Evolutionary conservation across 257 asterid genomes (phyloP).

Genomic region (Plantago elongata): DNA sequence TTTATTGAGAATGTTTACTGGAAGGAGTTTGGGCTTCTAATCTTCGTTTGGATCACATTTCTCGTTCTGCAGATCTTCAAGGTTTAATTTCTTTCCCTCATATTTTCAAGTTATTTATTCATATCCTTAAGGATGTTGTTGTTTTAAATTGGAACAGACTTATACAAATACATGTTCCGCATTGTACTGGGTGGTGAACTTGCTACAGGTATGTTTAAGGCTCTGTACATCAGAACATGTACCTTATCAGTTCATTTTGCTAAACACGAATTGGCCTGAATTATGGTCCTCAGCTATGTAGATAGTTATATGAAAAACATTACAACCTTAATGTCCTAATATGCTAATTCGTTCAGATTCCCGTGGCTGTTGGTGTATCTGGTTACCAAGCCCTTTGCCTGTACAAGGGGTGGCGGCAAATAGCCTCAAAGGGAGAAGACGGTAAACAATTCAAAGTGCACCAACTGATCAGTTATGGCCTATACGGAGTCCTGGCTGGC

Average conservation of each 20-base stretch:
- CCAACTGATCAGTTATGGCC: conserved; percentile 64
- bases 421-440: conserved; percentile 67
- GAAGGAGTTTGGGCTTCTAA: conserved; percentile 87
- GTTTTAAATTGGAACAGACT: conserved; percentile 44
- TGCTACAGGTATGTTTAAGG: conserved; percentile 62
- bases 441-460: conserved; percentile 57
- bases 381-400: conserved; percentile 62
- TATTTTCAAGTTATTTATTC: conserved; percentile 13
- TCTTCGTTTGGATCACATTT: conserved; percentile 77
- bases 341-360: conserved; percentile 44
- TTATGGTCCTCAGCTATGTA: too few species aligned
- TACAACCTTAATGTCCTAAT: too few species aligned
- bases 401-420: conserved; percentile 80
- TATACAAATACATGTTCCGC: conserved; percentile 58
- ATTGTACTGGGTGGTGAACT: conserved; percentile 78
- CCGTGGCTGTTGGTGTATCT: conserved; percentile 74
- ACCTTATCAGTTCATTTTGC: not conserved
- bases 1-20: conserved; percentile 76
- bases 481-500: conserved; percentile 80
- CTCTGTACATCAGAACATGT: not conserved
- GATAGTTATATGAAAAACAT: too few species aligned
- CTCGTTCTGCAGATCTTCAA: conserved; percentile 69
- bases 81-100: conserved; percentile 37
- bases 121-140: conserved; percentile 12
- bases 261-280: too few species aligned